Conservation (phyloP, 805 yeast species). For the Pichia insulana region DNA sequence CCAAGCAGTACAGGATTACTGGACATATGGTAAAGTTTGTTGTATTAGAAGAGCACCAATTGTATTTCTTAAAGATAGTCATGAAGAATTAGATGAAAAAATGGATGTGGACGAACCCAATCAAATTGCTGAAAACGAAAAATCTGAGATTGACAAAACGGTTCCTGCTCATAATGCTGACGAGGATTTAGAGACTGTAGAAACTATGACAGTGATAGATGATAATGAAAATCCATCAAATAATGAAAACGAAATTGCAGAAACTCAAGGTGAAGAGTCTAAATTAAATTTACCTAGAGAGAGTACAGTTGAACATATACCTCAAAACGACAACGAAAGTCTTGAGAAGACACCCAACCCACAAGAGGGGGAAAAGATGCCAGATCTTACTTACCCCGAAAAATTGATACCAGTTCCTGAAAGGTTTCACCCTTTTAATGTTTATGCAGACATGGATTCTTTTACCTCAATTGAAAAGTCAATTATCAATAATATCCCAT, state of each 20-base stretch:
- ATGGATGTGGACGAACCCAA: conserved; percentile 4
- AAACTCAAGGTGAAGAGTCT: no score
- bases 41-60: conserved; percentile 51
- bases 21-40: conserved; percentile 64
- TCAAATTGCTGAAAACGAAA: no score
- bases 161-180: no score
- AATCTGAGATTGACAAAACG: no score
- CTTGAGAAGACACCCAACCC: no score
- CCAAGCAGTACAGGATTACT: conserved; percentile 65
- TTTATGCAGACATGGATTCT: conserved; percentile 34
- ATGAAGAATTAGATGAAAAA: not conserved
- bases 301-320: no score
- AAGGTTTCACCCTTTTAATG: conserved; percentile 35
- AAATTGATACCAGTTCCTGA: conserved; percentile 7
- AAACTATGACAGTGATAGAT: conserved; percentile 3
- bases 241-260: not conserved
- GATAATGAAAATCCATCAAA: conserved; percentile 6
- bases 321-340: no score
- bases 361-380: conserved; percentile 15
- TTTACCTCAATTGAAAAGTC: conserved; percentile 39
- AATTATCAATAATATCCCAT: conserved; percentile 39
- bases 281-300: no score
- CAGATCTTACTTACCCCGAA: conserved; percentile 26
- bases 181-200: not conserved
- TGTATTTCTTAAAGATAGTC: conserved; percentile 15